phyloP scores from a whole-genome alignment of 1,284 basidiomycete species.

The Albatrellus sp. region DNA sequence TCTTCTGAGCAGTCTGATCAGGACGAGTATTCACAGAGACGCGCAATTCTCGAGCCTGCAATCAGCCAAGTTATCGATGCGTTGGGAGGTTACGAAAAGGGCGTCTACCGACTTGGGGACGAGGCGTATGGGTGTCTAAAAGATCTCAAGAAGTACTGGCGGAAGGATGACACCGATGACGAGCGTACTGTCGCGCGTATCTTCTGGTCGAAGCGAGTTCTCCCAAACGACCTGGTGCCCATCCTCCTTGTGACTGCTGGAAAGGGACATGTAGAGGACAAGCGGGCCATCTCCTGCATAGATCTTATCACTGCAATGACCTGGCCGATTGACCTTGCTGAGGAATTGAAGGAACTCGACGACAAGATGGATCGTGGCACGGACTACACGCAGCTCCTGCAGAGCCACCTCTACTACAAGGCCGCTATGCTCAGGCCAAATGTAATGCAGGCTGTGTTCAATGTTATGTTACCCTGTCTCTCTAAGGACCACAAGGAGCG shows the following conservation, averaged over 20 bases:
- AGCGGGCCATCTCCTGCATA: constrained; percentile 74
- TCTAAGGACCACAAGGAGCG: constrained; percentile 52
- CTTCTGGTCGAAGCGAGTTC: constrained; percentile 72
- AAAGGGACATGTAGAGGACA: constrained; percentile 67
- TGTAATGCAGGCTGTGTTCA: constrained; percentile 58
- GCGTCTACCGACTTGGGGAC: constrained; percentile 72
- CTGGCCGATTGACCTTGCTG: constrained; percentile 91
- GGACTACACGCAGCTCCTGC: constrained; percentile 76
- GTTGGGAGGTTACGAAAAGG: constrained; percentile 59
- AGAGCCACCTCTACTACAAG: constrained; percentile 83
- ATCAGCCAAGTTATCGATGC: constrained; percentile 65
- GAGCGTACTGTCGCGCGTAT: constrained; percentile 89
- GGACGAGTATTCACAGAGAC: constrained; percentile 24
- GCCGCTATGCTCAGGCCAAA: constrained; percentile 55
- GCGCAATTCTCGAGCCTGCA: constrained; percentile 48
- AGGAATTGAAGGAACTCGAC: constrained; percentile 84
- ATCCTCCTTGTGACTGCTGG: constrained; percentile 74
- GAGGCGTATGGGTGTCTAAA: constrained; percentile 77
- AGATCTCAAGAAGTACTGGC: constrained; percentile 89
- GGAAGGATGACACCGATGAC: constrained; percentile 90
- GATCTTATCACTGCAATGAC: constrained; percentile 92
- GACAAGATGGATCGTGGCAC: constrained; percentile 63
- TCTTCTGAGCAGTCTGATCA: constrained; percentile 22
- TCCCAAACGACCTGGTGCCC: constrained; percentile 77
- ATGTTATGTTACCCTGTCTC: constrained; percentile 58